Conservation (phyloP, 2,329 filamentous ascomycete species). For the Tolypocladium pustulatum region DNA sequence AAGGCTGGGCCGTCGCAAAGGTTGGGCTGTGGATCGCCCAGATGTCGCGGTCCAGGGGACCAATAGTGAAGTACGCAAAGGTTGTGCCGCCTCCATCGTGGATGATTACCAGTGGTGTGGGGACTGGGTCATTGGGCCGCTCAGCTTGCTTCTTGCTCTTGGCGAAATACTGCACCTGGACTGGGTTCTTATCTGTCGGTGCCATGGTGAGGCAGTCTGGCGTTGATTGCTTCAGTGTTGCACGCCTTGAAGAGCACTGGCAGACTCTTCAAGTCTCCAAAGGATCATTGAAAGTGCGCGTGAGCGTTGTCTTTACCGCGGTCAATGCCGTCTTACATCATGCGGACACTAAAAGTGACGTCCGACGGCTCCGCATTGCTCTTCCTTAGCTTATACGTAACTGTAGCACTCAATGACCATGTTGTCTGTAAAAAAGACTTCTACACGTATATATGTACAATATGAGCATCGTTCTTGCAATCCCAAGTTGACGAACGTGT, state of each 20-base stretch:
- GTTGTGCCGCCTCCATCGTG: constrained; percentile 7
- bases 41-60: constrained; percentile 3
- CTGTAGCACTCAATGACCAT: neutral
- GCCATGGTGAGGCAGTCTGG: neutral
- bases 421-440: neutral
- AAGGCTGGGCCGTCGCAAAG: neutral
- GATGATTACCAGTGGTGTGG: constrained; percentile 5
- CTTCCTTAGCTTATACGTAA: neutral
- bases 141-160: neutral
- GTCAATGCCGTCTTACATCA: neutral
- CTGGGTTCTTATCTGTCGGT: neutral
- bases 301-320: neutral
- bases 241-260: no score
- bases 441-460: no score
- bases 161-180: neutral
- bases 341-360: neutral
- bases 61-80: constrained; percentile 2
- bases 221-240: neutral
- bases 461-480: no score
- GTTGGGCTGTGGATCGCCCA: constrained; percentile 6
- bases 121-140: neutral
- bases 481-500: no score
- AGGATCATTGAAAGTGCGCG: neutral
- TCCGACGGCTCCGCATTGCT: no score
- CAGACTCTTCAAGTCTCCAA: neutral